These are phyloP conservation scores for Aspergillus nomiae DNA, from an alignment of 2,329 filamentous ascomycete genomes.

Conservation along the genomic window DNA sequence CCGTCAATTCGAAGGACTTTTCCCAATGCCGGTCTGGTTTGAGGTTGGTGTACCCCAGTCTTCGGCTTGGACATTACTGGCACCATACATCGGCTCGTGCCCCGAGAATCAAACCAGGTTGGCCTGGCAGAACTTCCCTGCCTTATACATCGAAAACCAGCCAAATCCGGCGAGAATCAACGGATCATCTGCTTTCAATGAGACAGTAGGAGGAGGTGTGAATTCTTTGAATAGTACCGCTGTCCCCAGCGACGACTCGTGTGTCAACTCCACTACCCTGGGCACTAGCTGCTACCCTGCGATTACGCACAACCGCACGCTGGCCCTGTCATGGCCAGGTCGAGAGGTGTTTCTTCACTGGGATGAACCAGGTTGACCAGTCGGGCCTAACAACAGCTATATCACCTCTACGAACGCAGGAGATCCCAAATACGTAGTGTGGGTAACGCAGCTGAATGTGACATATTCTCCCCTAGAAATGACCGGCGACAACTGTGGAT, in stretches of 20 bases:
- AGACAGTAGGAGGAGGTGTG: slow-evolving; percentile 53
- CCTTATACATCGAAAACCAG: slow-evolving; percentile 71
- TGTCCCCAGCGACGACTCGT: too few species aligned
- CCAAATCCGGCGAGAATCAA: slow-evolving; percentile 72
- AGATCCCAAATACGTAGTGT: slow-evolving; percentile 67
- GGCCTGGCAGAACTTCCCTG: slow-evolving; percentile 82
- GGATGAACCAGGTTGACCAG: slow-evolving; percentile 67
- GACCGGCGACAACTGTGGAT: slow-evolving; percentile 56
- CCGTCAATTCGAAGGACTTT: slow-evolving; percentile 77
- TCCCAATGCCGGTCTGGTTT: slow-evolving; percentile 83
- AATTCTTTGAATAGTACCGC: slow-evolving; percentile 39
- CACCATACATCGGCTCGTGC: slow-evolving; percentile 78
- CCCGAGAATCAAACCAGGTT: slow-evolving; percentile 72
- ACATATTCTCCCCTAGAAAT: slow-evolving; percentile 68
- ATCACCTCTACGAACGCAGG: slow-evolving; percentile 63
- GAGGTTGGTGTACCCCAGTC: slow-evolving; percentile 77
- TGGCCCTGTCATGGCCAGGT: slow-evolving; percentile 73
- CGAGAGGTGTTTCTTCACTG: slow-evolving; percentile 69
- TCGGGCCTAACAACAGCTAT: slow-evolving; percentile 84
- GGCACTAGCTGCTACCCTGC: slow-evolving; percentile 44
- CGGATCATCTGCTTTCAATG: slow-evolving; percentile 62
- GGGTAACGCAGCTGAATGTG: slow-evolving; percentile 75
- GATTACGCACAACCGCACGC: slow-evolving; percentile 68
- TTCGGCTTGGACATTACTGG: slow-evolving; percentile 80
- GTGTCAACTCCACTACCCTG: too few species aligned